Percentiles rank a stretch among this genome's conserved stretches.
Conservation (phyloP, 2,329 filamentous ascomycete species). For the Pseudogymnoascus sp. region DNA sequence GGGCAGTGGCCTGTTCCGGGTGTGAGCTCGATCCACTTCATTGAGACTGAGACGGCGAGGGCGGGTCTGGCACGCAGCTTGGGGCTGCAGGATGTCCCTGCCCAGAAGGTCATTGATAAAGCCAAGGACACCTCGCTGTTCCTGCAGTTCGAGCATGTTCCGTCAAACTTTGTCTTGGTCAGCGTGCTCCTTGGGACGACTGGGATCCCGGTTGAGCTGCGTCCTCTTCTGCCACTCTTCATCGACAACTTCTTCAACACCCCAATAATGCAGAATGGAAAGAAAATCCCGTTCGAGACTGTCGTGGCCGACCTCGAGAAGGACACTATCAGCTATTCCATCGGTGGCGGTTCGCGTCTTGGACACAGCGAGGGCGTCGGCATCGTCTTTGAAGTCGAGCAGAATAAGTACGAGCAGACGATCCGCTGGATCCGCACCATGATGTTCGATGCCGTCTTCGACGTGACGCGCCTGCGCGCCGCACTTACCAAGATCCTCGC, state of each 20-base stretch:
- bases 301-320: constrained; percentile 85
- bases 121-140: constrained; percentile 62
- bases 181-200: constrained; percentile 73
- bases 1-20: constrained; percentile 74
- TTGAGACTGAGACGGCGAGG: constrained; percentile 75
- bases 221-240: constrained; percentile 77
- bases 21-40: constrained; percentile 90
- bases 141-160: constrained; percentile 93
- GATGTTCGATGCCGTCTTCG: constrained; percentile 84
- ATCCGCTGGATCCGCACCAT: constrained; percentile 79
- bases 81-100: constrained; percentile 56
- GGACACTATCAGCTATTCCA: constrained; percentile 77
- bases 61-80: constrained; percentile 68
- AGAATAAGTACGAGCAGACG: constrained; percentile 73
- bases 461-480: constrained; percentile 56
- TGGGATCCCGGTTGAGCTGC: constrained; percentile 68
- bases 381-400: constrained; percentile 78
- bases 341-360: constrained; percentile 59
- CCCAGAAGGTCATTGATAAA: constrained; percentile 69
- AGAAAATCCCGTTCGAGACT: constrained; percentile 78
- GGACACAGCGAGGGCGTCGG: constrained; percentile 75
- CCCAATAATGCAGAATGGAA: constrained; percentile 68
- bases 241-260: constrained; percentile 92
- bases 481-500: constrained; percentile 73
- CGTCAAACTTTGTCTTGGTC: constrained; percentile 85